Evolutionary conservation across 768 basidiomycete genomes (phyloP).

Genomic region (Leucocoprinus sp.): DNA sequence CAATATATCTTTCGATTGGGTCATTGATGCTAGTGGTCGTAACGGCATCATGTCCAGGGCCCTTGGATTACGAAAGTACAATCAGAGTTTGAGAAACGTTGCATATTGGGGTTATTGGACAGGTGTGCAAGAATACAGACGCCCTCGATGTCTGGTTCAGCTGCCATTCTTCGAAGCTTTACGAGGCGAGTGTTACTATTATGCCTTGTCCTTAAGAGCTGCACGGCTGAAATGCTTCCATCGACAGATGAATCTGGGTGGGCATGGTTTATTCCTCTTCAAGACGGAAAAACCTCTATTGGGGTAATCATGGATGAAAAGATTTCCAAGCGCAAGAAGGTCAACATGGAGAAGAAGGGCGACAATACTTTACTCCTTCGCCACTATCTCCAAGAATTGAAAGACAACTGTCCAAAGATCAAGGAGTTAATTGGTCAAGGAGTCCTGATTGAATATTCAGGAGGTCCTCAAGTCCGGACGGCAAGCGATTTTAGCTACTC

Average conservation of each 20-base stretch:
- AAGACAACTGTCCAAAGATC: conserved; percentile 26
- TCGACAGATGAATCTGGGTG: conserved; percentile 37
- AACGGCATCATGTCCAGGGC: conserved; percentile 52
- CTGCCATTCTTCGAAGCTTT: conserved; percentile 47
- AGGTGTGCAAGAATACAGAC: conserved; percentile 32
- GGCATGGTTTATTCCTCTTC: conserved; percentile 45
- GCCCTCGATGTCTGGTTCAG: conserved; percentile 31
- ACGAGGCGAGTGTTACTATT: conserved; percentile 27
- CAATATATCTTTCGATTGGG: conserved; percentile 42
- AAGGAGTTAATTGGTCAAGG: conserved; percentile 22
- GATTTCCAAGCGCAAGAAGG: conserved; percentile 18
- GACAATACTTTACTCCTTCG: conserved; percentile 15
- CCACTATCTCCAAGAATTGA: conserved; percentile 29
- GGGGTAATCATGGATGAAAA: conserved; percentile 32
- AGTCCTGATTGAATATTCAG: conserved; percentile 19
- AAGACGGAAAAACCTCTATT: conserved; percentile 33
- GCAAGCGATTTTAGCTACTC: conserved; percentile 29
- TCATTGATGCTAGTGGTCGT: conserved; percentile 53
- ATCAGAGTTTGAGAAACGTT: conserved; percentile 43
- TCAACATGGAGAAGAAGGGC: conserved; percentile 9
- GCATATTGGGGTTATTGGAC: conserved; percentile 58
- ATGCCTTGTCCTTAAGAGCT: background rate
- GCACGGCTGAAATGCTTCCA: background rate
- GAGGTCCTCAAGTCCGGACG: conserved; percentile 15
- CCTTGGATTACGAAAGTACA: conserved; percentile 54